Percentiles rank a stretch among this genome's conserved stretches.
Evolutionary conservation across 805 yeast species (phyloP).

Genomic region (Monosporozyma aquatica): DNA sequence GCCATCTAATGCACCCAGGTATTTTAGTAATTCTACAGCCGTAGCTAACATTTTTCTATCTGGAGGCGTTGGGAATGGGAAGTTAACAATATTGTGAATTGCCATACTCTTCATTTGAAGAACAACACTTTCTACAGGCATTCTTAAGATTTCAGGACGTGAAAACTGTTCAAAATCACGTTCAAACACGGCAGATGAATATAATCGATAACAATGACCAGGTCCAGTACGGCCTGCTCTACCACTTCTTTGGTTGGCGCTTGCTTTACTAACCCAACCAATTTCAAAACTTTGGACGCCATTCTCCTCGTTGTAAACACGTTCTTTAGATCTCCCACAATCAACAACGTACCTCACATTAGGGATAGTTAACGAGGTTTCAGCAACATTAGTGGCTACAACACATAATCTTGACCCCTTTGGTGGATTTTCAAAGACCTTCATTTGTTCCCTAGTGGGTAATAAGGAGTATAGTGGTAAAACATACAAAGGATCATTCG

Average conservation of each 20-base stretch:
- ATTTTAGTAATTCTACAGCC: slow-evolving; percentile 60
- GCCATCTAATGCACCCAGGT: slow-evolving; percentile 65
- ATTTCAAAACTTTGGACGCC: slow-evolving; percentile 91
- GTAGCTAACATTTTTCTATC: slow-evolving; percentile 46
- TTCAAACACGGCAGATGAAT: slow-evolving; percentile 89
- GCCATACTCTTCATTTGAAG: slow-evolving; percentile 96
- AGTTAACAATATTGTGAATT: slow-evolving; percentile 77
- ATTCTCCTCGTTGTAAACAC: slow-evolving; percentile 69
- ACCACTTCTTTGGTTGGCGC: slow-evolving; percentile 91
- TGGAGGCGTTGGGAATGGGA: slow-evolving; percentile 96
- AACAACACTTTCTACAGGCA: slow-evolving; percentile 96
- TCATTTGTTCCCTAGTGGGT: slow-evolving; percentile 94
- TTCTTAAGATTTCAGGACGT: slow-evolving; percentile 80
- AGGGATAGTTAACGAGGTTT: slow-evolving; percentile 93
- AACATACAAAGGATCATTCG: slow-evolving; percentile 74
- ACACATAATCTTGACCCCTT: slow-evolving; percentile 78
- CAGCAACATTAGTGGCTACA: slow-evolving; percentile 96
- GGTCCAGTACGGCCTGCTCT: slow-evolving; percentile 99
- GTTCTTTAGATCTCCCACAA: slow-evolving; percentile 87
- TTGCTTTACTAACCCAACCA: slow-evolving; percentile 89
- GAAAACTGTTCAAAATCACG: slow-evolving; percentile 75
- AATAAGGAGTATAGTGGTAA: slow-evolving; percentile 85
- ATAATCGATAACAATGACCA: slow-evolving; percentile 90
- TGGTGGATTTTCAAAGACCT: slow-evolving; percentile 81
- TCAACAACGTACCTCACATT: slow-evolving; percentile 92